phyloP scores from a whole-genome alignment of 768 basidiomycete species.

The Leccinum olivaceopallidum region DNA sequence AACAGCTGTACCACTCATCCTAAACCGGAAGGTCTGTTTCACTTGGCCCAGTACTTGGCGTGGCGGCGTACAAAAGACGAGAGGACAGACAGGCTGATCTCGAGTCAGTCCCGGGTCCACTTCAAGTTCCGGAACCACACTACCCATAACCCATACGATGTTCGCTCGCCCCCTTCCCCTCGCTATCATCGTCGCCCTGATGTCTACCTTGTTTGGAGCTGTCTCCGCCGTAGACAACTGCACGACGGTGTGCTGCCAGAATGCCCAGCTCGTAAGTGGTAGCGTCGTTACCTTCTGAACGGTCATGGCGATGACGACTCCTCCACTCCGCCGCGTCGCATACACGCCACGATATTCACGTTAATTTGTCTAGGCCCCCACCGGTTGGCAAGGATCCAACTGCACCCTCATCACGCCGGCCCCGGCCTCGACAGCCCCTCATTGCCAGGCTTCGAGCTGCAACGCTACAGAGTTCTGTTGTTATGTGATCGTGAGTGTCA shows the following conservation, averaged over 20 bases:
- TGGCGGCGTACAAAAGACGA: not conserved
- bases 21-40: not conserved
- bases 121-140: not conserved
- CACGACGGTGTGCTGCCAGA: constrained; percentile 1
- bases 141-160: not conserved
- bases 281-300: not conserved
- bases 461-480: constrained; percentile 10
- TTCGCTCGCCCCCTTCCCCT: constrained; percentile 1
- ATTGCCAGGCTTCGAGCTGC: not conserved
- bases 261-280: not conserved
- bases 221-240: not conserved
- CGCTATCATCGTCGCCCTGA: constrained; percentile 1
- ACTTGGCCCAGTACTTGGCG: not conserved
- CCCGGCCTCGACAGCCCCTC: not conserved
- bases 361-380: not conserved
- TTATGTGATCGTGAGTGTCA: constrained; percentile 2
- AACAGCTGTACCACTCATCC: not conserved
- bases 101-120: not conserved
- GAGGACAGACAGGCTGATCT: not conserved
- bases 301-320: not conserved
- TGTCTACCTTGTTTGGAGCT: not conserved
- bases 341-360: not conserved
- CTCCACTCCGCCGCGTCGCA: not conserved
- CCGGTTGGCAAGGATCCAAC: not conserved
- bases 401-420: not conserved